These are phyloP conservation scores for Ajuga reptans DNA, from an alignment of 305 asterid species.

Conservation along the genomic window DNA sequence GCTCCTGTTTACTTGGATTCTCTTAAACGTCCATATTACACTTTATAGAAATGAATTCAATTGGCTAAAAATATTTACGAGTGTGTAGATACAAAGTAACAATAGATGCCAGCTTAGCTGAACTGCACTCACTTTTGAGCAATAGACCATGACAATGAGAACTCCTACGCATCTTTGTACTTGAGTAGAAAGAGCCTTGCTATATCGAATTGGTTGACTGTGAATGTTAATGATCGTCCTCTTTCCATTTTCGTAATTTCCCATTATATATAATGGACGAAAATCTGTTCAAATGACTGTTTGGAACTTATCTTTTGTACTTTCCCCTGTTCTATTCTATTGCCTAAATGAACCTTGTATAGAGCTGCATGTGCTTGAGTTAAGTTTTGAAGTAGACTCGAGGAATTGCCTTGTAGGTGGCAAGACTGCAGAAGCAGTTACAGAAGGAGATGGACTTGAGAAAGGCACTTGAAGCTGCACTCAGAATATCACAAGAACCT, in stretches of 20 bases:
- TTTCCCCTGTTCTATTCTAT: neutral
- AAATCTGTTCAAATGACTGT: neutral
- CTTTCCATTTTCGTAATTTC: neutral
- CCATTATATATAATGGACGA: neutral
- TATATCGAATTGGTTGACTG: neutral
- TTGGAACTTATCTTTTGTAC: neutral
- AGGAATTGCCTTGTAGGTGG: conserved; percentile 46
- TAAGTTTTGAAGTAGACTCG: conserved; percentile 16
- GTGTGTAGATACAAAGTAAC: too few relatives aligned
- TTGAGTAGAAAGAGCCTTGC: neutral
- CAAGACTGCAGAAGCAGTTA: conserved; percentile 61
- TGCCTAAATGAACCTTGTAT: neutral
- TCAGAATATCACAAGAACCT: conserved; percentile 40
- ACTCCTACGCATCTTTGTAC: too few relatives aligned
- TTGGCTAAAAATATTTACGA: too few relatives aligned
- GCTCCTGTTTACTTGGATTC: too few relatives aligned
- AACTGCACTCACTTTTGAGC: too few relatives aligned
- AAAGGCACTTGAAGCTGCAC: conserved; percentile 63
- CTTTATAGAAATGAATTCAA: too few relatives aligned
- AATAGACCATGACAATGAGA: too few relatives aligned
- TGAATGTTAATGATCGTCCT: neutral
- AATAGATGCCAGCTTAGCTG: too few relatives aligned
- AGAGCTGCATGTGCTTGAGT: neutral
- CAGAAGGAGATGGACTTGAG: conserved; percentile 69
- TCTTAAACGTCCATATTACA: too few relatives aligned